Base-by-base conservation (phyloP, 1,284 basidiomycete species). In the Bjerkandera adusta region DNA sequence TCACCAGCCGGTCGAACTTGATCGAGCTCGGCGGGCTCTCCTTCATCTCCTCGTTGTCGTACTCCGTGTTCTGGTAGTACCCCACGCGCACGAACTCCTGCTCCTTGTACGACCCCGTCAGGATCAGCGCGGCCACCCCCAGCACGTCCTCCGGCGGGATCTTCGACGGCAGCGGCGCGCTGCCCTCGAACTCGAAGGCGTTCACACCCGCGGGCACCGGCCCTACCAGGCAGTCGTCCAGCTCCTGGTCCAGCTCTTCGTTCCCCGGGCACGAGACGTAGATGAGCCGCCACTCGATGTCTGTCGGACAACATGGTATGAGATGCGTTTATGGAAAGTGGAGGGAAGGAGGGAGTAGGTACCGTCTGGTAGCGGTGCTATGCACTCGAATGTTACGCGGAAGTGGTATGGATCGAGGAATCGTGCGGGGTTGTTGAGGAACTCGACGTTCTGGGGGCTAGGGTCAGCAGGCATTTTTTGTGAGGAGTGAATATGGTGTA, bases 31-130 rank as follows among this genome's bases (percentile, higher is more conserved):
- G 89, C 12, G 85, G 85, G 13, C 72, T 77, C 59, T 83, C 78
- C 62, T 83, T 88, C 80, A 93, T 83, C 68, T 92, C 91, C 52
- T 95, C 90, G 55, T 89, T 89, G 65, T 97, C 94, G 65, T 98
- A 98, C 64, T 97, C 95, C 39, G 95, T 98, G 65, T 98, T 97
- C 68, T 99, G 97, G 67, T 99, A 99, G 69, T 99, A 99, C 4
- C 97, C 96, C 16, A 99, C 95, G 33, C 96, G 83, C 30, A 99
- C 96, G 67, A 99, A 99, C 67, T 99, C 96, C 61, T 97, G 93
- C 45, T 96, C 94, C 26, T 82, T 82, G 68, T 96, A 89, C 44
- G 89, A 82, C 43, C 89, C 88, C n/a, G 93, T 92, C 55, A 94
- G 76, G 60, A 96, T 92, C 60, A 96, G 83, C 2, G 93, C 92